A percentile compares a stretch with the other conserved stretches of the same genome.
phyloP scores from a whole-genome alignment of 2,329 filamentous ascomycete species.

The Ilyonectria sp. region DNA sequence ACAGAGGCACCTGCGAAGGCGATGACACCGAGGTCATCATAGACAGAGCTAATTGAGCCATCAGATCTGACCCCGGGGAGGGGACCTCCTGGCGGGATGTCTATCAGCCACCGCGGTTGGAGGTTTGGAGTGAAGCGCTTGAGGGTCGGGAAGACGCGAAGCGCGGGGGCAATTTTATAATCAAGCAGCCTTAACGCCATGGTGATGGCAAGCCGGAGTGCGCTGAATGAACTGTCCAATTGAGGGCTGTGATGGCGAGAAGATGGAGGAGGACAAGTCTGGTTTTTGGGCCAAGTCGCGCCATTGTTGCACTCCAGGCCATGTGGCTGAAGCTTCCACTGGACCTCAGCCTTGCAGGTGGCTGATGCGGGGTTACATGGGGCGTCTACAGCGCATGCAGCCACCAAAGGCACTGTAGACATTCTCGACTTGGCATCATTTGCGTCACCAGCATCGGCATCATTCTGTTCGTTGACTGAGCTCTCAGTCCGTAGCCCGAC shows the following conservation, averaged over 20 bases:
- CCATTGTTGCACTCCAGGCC: background rate
- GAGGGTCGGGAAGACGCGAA: conserved; percentile 34
- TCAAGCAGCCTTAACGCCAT: background rate
- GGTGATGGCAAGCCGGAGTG: background rate
- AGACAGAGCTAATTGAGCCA: conserved; percentile 16
- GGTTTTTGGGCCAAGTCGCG: conserved; percentile 1
- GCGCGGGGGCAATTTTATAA: background rate
- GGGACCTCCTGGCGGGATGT: conserved; percentile 22
- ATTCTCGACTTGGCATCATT: background rate
- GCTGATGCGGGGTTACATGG: conserved; percentile 35
- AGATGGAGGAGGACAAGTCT: background rate
- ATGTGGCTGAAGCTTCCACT: conserved; percentile 39
- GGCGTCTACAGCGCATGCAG: background rate
- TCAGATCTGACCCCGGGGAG: too few species aligned
- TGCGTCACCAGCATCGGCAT: conserved; percentile 2
- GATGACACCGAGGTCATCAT: conserved; percentile 53
- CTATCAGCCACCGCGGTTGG: conserved; percentile 28
- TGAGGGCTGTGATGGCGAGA: background rate
- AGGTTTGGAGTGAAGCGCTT: conserved; percentile 39
- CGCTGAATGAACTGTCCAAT: background rate
- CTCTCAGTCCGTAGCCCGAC: background rate
- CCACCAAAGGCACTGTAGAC: background rate
- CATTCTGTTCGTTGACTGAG: background rate
- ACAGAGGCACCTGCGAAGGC: conserved; percentile 48
- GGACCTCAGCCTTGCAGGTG: conserved; percentile 32